Evolutionary conservation across 495 filamentous ascomycete genomes (phyloP).

Genomic region (Aspergillus nanangensis): DNA sequence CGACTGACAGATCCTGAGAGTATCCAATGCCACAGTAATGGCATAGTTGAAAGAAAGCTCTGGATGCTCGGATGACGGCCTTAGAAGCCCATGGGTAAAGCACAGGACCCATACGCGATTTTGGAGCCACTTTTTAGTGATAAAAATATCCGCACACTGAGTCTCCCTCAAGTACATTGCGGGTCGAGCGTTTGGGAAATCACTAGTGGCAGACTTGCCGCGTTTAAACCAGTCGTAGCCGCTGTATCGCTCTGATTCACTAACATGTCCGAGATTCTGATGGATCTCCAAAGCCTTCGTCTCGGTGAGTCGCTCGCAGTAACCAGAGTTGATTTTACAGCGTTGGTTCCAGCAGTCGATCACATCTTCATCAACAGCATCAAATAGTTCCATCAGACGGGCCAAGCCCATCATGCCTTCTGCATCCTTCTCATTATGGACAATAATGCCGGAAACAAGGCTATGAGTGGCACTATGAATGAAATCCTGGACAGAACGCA

Average conservation of each 20-base stretch:
- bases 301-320: conserved; percentile 31
- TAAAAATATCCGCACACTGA: conserved; percentile 64
- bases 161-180: conserved; percentile 55
- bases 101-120: conserved; percentile 74
- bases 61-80: conserved; percentile 46
- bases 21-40: conserved; percentile 63
- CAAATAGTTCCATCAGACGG: conserved; percentile 38
- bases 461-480: conserved; percentile 35
- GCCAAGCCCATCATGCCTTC: conserved; percentile 41
- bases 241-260: conserved; percentile 31
- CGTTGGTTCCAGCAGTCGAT: conserved; percentile 39
- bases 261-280: conserved; percentile 27
- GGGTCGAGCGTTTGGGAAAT: conserved; percentile 31
- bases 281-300: conserved; percentile 32
- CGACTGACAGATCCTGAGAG: conserved; percentile 58
- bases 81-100: conserved; percentile 49
- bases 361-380: conserved; percentile 40
- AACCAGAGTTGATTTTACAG: conserved; percentile 28
- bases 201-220: conserved; percentile 18
- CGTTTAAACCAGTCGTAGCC: conserved; percentile 67
- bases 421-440: conserved; percentile 41
- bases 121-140: conserved; percentile 81
- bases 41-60: conserved; percentile 65
- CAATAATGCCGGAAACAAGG: conserved; percentile 39
- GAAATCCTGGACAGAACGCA: conserved; percentile 35